Evolutionary conservation across 2,329 filamentous ascomycete species (phyloP).

Genomic region (Pyrenochaeta sp.): DNA sequence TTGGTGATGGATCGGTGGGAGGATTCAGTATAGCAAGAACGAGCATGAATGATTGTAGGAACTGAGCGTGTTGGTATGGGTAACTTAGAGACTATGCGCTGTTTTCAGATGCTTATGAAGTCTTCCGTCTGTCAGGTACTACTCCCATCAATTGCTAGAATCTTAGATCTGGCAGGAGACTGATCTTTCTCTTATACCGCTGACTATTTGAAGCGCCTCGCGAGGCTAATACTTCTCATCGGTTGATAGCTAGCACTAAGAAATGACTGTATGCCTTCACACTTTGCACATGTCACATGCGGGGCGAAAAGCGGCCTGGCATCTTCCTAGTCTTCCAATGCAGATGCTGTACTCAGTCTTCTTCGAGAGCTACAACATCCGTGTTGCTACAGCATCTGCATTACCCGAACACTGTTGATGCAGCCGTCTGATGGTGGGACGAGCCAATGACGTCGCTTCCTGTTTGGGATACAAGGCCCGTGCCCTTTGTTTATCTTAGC

Average conservation of each 20-base stretch:
- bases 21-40: no score
- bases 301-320: not conserved
- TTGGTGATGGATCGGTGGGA: conserved; percentile 17
- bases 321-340: no score
- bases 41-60: no score
- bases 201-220: not conserved
- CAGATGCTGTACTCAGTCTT: not conserved
- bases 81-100: no score
- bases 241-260: not conserved
- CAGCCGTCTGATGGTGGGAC: not conserved
- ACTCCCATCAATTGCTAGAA: not conserved
- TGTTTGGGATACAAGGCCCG: conserved; percentile 12
- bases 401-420: not conserved
- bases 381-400: not conserved
- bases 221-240: not conserved
- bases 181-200: not conserved
- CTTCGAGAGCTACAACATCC: not conserved
- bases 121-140: not conserved
- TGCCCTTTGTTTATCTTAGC: conserved; percentile 31
- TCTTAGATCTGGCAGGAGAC: not conserved
- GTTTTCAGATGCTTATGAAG: not conserved
- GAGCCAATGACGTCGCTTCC: conserved; percentile 19
- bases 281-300: not conserved
- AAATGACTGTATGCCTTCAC: not conserved
- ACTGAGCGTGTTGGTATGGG: no score